phyloP scores from a whole-genome alignment of 129 eudicot genomes.

The Chrysanthemum lavandulifolium region DNA sequence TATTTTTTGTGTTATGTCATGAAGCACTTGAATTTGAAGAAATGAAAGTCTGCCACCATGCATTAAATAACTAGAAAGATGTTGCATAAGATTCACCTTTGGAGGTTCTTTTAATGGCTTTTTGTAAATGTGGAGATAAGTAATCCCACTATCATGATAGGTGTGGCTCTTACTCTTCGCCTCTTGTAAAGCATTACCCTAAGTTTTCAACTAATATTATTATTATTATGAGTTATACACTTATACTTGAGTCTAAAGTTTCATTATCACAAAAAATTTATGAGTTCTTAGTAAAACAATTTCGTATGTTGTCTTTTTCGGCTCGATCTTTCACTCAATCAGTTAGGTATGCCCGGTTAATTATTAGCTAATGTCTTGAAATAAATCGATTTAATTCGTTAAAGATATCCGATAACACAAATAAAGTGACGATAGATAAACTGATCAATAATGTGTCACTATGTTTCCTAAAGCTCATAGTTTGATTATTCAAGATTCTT shows the following conservation, averaged over 20 bases:
- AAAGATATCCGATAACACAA: too few relatives aligned
- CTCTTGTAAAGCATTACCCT: slow-evolving; percentile 23
- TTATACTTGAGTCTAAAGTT: too few relatives aligned
- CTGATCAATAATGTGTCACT: too few relatives aligned
- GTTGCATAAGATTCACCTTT: slow-evolving; percentile 31
- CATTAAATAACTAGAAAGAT: slow-evolving; percentile 28
- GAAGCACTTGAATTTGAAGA: slow-evolving; percentile 21
- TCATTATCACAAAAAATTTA: too few relatives aligned
- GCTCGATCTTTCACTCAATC: background rate
- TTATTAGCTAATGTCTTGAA: too few relatives aligned
- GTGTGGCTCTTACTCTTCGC: slow-evolving; percentile 21
- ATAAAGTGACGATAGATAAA: too few relatives aligned
- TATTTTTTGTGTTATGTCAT: slow-evolving; percentile 26
- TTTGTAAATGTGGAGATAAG: slow-evolving; percentile 28
- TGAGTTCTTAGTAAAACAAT: background rate
- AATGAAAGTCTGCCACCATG: slow-evolving; percentile 16
- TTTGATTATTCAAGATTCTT: background rate
- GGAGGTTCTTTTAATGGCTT: slow-evolving; percentile 23
- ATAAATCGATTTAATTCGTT: too few relatives aligned
- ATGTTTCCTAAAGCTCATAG: background rate
- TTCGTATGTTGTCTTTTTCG: background rate
- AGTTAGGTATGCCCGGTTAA: too few relatives aligned
- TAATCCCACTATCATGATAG: slow-evolving; percentile 27
- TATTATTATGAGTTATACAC: background rate
- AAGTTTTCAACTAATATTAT: slow-evolving; percentile 15